phyloP scores from a whole-genome alignment of 1,139 yeast species.

The Hyphopichia fennica region DNA sequence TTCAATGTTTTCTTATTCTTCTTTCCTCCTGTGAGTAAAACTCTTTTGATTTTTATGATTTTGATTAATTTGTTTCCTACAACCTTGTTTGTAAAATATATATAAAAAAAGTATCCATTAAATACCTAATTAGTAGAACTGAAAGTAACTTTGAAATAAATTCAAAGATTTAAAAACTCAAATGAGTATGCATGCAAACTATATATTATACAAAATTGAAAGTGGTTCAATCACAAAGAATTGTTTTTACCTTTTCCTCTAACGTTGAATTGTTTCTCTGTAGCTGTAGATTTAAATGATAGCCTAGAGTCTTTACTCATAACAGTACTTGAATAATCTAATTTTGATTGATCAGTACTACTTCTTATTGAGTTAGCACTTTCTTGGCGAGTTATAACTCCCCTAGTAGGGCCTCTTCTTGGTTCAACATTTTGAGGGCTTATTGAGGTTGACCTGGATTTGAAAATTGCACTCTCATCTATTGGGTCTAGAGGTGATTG shows the following conservation, averaged over 20 bases:
- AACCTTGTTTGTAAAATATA: background rate
- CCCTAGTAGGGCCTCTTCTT: background rate
- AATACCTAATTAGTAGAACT: background rate
- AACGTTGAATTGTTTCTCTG: background rate
- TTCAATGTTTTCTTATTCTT: background rate
- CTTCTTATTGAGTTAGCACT: background rate
- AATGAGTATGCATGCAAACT: background rate
- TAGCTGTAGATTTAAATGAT: background rate
- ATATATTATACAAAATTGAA: background rate
- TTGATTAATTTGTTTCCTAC: background rate
- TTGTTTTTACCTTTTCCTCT: background rate
- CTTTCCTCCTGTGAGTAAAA: background rate
- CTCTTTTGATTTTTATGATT: background rate
- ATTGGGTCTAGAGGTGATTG: background rate
- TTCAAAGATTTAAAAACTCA: background rate
- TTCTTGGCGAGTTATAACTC: background rate
- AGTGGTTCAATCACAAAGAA: background rate
- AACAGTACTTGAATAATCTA: background rate
- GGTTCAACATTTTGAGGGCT: constrained; percentile 1
- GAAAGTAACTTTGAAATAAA: background rate
- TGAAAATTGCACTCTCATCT: background rate
- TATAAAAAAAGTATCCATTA: background rate
- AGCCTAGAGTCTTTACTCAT: background rate
- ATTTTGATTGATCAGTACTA: background rate
- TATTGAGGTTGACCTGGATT: background rate